Evolutionary conservation across 352 stramenopile genomes (phyloP).

Genomic region (Blastocystis sp.): DNA sequence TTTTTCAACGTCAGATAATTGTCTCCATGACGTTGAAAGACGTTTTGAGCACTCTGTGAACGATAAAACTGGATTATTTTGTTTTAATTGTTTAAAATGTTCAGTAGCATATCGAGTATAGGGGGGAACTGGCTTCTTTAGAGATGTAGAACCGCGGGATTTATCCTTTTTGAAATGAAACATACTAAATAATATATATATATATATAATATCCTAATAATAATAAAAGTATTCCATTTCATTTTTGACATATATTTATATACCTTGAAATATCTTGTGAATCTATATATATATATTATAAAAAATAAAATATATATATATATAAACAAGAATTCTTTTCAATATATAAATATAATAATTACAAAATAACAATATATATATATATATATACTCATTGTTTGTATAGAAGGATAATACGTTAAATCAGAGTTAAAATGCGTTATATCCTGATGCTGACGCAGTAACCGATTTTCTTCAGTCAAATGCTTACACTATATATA

Average conservation of each 20-base stretch:
- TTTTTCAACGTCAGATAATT: slow-evolving; percentile 13
- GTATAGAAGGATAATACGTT: background rate
- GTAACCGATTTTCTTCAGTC: slow-evolving; percentile 7
- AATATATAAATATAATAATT: too few relatives aligned
- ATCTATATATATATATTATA: too few relatives aligned
- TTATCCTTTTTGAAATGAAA: background rate
- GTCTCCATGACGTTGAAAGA: slow-evolving; percentile 2
- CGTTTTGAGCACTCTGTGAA: slow-evolving; percentile 29
- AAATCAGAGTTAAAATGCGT: background rate
- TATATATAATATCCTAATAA: too few relatives aligned
- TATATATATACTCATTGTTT: too few relatives aligned
- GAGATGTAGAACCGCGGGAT: background rate
- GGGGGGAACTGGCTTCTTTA: slow-evolving; percentile 2
- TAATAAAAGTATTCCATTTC: too few relatives aligned
- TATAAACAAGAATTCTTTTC: too few relatives aligned
- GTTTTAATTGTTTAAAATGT: background rate
- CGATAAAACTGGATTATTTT: background rate
- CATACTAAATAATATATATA: background rate
- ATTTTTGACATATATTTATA: too few relatives aligned
- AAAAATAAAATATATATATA: too few relatives aligned
- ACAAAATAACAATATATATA: too few relatives aligned
- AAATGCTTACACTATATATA: slow-evolving; percentile 11
- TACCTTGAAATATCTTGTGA: too few relatives aligned
- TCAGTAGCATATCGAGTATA: slow-evolving; percentile 24
- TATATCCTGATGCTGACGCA: background rate